Evolutionary conservation across 768 basidiomycete genomes (phyloP).

Genomic region (Serpula lacrymans): DNA sequence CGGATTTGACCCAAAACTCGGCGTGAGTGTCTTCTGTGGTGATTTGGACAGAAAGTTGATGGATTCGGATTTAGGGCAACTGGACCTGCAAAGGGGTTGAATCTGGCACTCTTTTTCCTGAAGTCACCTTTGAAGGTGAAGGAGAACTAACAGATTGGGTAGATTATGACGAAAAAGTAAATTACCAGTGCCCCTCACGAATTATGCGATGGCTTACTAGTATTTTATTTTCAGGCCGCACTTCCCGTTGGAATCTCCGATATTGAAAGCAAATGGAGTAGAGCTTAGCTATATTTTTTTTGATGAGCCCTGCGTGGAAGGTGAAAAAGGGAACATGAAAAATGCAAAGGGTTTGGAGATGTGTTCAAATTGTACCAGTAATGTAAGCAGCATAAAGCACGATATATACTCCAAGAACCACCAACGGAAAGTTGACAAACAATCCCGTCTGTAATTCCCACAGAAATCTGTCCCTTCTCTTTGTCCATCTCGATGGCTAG

Average conservation of each 20-base stretch:
- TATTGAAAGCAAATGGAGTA: conserved; percentile 62
- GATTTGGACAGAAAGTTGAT: neutral
- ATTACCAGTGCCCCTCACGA: no score
- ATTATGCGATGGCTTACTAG: neutral
- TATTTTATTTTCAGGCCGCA: conserved; percentile 38
- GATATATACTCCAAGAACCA: neutral
- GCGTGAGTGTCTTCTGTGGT: conserved; percentile 36
- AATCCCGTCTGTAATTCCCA: neutral
- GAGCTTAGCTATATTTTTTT: conserved; percentile 39
- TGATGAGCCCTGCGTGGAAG: neutral
- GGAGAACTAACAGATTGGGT: conserved; percentile 56
- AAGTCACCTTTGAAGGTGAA: conserved; percentile 68
- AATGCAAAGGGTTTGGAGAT: no score
- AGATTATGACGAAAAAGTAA: conserved; percentile 90
- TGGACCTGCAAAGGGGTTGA: conserved; percentile 74
- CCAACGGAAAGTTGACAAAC: neutral
- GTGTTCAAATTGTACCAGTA: no score
- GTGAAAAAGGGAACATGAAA: no score
- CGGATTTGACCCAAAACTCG: conserved; percentile 60
- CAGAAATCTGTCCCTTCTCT: conserved; percentile 3
- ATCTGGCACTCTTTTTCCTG: conserved; percentile 52
- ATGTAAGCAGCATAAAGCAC: no score
- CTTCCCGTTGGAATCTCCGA: conserved; percentile 70
- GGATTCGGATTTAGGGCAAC: conserved; percentile 46
- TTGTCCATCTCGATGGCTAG: conserved; percentile 4